Evolutionary conservation across 2,329 filamentous ascomycete species (phyloP), one percentile per base, ranked within the genome.

Genomic region (Fulvia fulva): DNA sequence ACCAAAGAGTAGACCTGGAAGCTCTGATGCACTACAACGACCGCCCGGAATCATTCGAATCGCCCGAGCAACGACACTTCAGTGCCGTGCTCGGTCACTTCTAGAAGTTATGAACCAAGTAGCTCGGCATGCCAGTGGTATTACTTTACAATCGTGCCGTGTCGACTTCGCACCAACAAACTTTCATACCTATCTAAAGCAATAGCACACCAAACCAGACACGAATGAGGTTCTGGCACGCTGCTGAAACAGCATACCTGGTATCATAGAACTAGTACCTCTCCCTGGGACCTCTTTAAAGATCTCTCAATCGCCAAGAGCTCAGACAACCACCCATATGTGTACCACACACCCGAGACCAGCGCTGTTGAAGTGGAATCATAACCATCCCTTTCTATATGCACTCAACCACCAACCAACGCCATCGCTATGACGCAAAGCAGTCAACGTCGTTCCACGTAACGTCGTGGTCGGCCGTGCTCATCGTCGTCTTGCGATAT

Each of bases 1-100:
- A 79, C 57, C 70, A 78, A 60, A 71, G 78, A 1, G 77, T 81
- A 1, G 72, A 80, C 56, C 59, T 81, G 44, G 76, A 79, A 54
- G 69, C 65, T 16, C 57, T 73, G 54, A 63, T 68, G 61, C 61
- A 62, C 41, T 49, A 51, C 28, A 28, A 30, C 30, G 37, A 26
- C 19, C 22, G 25, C 8, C 26, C 23, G 16, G 5, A 8, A 26
- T 26, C 23, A n/a, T n/a, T 21, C n/a, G 26, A 28, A 32, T 9
- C 47, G 11, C 47, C 23, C 7, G n/a, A 50, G 14, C 23, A 50
- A 19, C 12, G 26, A 7, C 23, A 50, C 26, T 50, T 50, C 23
- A 32, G 47, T 32, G 47, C 47, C 26, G n/a, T 50, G 23, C 23
- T 50, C n/a, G 47, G 47, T 32, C 47, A 50, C 12, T 50, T 50